phyloP scores from a whole-genome alignment of 441 rosid species.

The Erodium trifolium region DNA sequence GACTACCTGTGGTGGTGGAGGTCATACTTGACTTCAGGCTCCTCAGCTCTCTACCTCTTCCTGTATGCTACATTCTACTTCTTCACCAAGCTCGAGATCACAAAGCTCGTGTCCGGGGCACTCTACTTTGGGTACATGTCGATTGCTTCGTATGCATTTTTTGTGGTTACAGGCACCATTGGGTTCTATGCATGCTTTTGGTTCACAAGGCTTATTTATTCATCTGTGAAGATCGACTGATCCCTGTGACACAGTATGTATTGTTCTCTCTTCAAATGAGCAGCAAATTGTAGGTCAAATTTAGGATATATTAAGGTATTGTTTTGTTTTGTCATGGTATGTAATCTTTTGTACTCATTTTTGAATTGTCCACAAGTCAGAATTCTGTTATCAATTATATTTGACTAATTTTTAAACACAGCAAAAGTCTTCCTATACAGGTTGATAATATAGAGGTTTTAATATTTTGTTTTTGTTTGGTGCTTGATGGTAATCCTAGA shows the following conservation, averaged over 20 bases:
- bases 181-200: conserved; percentile 41
- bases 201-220: conserved; percentile 62
- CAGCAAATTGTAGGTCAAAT: not conserved
- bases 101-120: conserved; percentile 65
- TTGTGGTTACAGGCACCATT: conserved; percentile 69
- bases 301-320: too few species aligned
- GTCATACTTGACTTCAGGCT: conserved; percentile 82
- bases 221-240: conserved; percentile 77
- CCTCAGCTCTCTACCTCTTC: conserved; percentile 83
- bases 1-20: conserved; percentile 99
- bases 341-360: too few species aligned
- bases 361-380: too few species aligned
- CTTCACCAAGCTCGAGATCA: conserved; percentile 85
- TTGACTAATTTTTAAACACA: too few species aligned
- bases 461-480: too few species aligned
- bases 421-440: too few species aligned
- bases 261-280: not conserved
- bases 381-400: too few species aligned
- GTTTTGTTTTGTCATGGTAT: too few species aligned
- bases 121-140: conserved; percentile 88
- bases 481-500: too few species aligned
- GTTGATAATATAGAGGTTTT: too few species aligned
- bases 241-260: conserved; percentile 10
- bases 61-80: conserved; percentile 82
- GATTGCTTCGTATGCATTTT: conserved; percentile 64